Evolutionary conservation across 306 rosid genomes (phyloP), one percentile per base, ranked within the genome.

Genomic region (Medicago lupulina): DNA sequence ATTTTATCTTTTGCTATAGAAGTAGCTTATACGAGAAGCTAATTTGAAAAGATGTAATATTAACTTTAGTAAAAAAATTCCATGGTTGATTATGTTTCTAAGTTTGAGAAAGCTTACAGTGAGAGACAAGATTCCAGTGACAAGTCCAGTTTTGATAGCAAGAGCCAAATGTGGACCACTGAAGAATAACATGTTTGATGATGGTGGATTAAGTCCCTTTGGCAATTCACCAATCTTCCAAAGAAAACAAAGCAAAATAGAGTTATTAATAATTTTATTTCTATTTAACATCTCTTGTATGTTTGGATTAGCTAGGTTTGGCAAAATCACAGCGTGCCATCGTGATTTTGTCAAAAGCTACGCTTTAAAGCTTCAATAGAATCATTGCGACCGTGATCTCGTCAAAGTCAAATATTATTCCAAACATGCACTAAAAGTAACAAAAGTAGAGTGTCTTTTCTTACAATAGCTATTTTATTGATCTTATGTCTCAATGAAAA

Each of bases 191-290:
- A 95, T 90, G 82, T 92, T 95, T 18, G 88, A 53, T 55, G 97
- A 95, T 36, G 93, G 96, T 36, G 97, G 99, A 82, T 95, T 95
- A 34, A 95, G 82, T 60, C 99, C 99, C 82, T 89, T 88, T 50
- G 99, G 97, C 80, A 95, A 84, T 81, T 88, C 82, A n/a, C 99
- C 99, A 41, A 95, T 95, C 96, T 90, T 80, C 72, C 74, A 54
- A 14, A 71, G 4, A 12, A 67, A 12, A 57, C 5, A 76, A 31
- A 9, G 58, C 12, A 18, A 41, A 9, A 9, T 16, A 39, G 5
- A 50, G 3, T 39, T 47, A 47, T 14, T 67, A 31, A 4, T 28
- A 54, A 15, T 16, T 0, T 28, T 4, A 28, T 39, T 38, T 19
- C 6, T 54, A 25, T 54, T 34, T 49, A 4, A 23, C 31, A 63